Evolutionary conservation across 495 filamentous ascomycete genomes (phyloP).

Genomic region (Daldinia grandis): DNA sequence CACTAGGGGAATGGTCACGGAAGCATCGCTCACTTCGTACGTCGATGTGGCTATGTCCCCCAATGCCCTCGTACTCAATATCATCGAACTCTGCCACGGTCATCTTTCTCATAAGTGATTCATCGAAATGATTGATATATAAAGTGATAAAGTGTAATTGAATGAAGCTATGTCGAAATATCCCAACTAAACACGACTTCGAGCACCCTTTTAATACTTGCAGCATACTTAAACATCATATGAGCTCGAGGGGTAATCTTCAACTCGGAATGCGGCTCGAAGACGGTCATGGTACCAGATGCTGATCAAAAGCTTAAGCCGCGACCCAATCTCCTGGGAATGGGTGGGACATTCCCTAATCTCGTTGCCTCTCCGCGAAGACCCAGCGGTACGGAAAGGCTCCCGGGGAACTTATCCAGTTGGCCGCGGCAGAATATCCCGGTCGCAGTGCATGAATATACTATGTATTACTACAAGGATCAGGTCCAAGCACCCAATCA

Average conservation of each 20-base stretch:
- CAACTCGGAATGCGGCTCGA: background rate
- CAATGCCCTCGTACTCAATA: slow-evolving; percentile 26
- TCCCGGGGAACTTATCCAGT: slow-evolving; percentile 19
- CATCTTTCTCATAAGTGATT: background rate
- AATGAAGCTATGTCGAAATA: background rate
- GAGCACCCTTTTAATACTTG: slow-evolving; percentile 10
- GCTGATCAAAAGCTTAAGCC: slow-evolving; percentile 6
- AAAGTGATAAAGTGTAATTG: background rate
- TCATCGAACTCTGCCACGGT: slow-evolving; percentile 25
- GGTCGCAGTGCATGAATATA: slow-evolving; percentile 17
- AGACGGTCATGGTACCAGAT: background rate
- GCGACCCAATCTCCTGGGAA: slow-evolving; percentile 27
- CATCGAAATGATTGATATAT: background rate
- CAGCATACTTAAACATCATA: background rate
- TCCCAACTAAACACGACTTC: background rate
- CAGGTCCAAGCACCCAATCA: slow-evolving; percentile 12
- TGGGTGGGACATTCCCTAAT: background rate
- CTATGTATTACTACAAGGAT: slow-evolving; percentile 12
- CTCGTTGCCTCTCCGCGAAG: background rate
- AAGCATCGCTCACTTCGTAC: slow-evolving; percentile 32
- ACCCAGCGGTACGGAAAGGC: slow-evolving; percentile 23
- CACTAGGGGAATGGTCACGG: slow-evolving; percentile 29
- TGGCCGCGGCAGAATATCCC: slow-evolving; percentile 13
- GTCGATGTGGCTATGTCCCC: slow-evolving; percentile 15
- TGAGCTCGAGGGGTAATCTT: background rate